phyloP scores from a whole-genome alignment of 2,329 filamentous ascomycete genomes.

The Tympanopsis confertula region DNA sequence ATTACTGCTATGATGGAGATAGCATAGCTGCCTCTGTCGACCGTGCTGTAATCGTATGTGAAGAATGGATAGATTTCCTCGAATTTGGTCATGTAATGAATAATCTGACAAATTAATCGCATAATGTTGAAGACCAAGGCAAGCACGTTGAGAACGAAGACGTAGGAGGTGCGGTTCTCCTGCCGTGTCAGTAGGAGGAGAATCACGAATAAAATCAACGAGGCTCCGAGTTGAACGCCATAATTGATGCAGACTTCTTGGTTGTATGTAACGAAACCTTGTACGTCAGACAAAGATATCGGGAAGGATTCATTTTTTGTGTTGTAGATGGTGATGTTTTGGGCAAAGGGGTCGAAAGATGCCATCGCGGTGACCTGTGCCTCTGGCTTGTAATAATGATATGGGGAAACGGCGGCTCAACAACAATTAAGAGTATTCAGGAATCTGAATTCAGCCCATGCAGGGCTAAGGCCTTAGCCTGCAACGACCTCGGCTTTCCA shows the following conservation, averaged over 20 bases:
- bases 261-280: conserved; percentile 31
- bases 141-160: conserved; percentile 48
- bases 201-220: conserved; percentile 40
- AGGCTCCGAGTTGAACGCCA: conserved; percentile 47
- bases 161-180: conserved; percentile 41
- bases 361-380: too few species aligned
- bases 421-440: too few species aligned
- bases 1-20: conserved; percentile 33
- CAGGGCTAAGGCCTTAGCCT: too few species aligned
- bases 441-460: too few species aligned
- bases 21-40: conserved; percentile 27
- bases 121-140: conserved; percentile 42
- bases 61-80: conserved; percentile 36
- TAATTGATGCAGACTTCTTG: conserved; percentile 40
- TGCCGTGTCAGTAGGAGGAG: conserved; percentile 44
- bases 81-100: conserved; percentile 38
- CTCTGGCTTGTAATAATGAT: too few species aligned
- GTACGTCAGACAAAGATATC: conserved; percentile 26
- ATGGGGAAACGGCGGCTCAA: too few species aligned
- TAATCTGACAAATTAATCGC: conserved; percentile 31
- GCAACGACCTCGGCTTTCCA: too few species aligned
- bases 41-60: conserved; percentile 28
- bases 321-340: conserved; percentile 33
- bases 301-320: conserved; percentile 28
- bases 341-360: conserved; percentile 36